Evolutionary conservation across 371 early-diverging fungal genomes (phyloP), one percentile per base, ranked within the genome.

Genomic region (Rhizopus arrhizus): DNA sequence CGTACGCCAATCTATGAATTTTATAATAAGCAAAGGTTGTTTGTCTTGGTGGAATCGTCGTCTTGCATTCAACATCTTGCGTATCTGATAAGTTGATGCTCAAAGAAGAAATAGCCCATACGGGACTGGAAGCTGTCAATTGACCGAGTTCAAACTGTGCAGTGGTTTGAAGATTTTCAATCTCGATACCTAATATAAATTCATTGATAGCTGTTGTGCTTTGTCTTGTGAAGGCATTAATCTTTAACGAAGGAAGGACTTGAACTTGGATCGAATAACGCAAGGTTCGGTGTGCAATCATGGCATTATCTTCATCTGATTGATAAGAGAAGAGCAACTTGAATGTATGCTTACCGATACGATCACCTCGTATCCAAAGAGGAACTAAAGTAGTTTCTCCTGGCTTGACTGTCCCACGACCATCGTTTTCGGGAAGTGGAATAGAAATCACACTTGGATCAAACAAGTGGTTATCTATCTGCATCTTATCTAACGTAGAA

Each of bases 181-280:
- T 85, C 82, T 97, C 97, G 31, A 97, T 83, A 3, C 95, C 96
- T 8, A 97, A 78, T 29, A 95, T 86, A 58, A 90, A 93, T 62
- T 93, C 93, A 62, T 87, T 84, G 5, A 91, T 77, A 6, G 75
- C 73, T 15, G 79, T 79, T 11, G 87, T 77, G 55, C 94, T 92
- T 1, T 92, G 92, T n/a, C 96, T 77, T 4, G 96, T 93, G 68
- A 95, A 95, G 0, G 95, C 94, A 65, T 94, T 95, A 71, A 97
- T 91, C 53, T 92, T 87, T 29, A 97, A 79, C 1, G 95, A 94
- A 4, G 96, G 93, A 28, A 84, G 63, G 1, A 97, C 95, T 46
- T 87, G 85, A 0, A 86, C 69, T 0, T 75, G 56, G 4, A 86
- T 46, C 0, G 83, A 76, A 72, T 85, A 86, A 12, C 86, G 81